Base-by-base conservation (phyloP, 2,329 filamentous ascomycete genomes). In the Cladophialophora exuberans region DNA sequence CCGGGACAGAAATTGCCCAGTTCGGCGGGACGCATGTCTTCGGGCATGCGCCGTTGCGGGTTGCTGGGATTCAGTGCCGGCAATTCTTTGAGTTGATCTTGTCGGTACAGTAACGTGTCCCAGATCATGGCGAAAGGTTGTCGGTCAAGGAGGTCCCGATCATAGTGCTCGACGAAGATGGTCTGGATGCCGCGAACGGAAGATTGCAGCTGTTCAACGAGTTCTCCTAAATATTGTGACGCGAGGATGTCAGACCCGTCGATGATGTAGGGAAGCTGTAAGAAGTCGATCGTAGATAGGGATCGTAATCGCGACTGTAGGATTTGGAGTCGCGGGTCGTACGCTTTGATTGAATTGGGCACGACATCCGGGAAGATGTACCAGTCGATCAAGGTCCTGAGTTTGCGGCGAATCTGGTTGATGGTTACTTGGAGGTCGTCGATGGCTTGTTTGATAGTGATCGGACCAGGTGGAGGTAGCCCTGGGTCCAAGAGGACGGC, bases 301-400 rank as follows among this genome's bases (percentile, higher is more conserved):
- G 49, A 45, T 38, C 51, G 35, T 10, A 62, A 26, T 20, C 62
- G 58, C 13, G 20, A n/a, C 15, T 57, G 54, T 22, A 65, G 54
- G 13, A 61, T 57, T 17, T 53, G 31, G 5, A 75, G 42, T 62
- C 63, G n/a, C 20, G 62, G 59, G 42, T 59, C 51, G 46, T 65
- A 62, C 39, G 56, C 59, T 45, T 61, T 50, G 45, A 65, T 59
- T 50, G 57, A 57, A 11, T 52, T 57, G 1, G 63, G 63, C 6
- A 53, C 48, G 13, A 59, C 39, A 3, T 57, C 52, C n/a, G 62
- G 63, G 43, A 61, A 56, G 31, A 65, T 65, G 51, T 65, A 65
- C 42, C 58, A 65, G 39, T 59, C 56, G 42, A 64, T 60, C 56
- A 65, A 30, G 18, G 63, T 64, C 9, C 50, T 41, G 25, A 62